A percentile compares a stretch with the other conserved stretches of the same genome.
These are phyloP conservation scores for Lantana camara DNA, from an alignment of 257 asterid genomes.

Conservation along the genomic window DNA sequence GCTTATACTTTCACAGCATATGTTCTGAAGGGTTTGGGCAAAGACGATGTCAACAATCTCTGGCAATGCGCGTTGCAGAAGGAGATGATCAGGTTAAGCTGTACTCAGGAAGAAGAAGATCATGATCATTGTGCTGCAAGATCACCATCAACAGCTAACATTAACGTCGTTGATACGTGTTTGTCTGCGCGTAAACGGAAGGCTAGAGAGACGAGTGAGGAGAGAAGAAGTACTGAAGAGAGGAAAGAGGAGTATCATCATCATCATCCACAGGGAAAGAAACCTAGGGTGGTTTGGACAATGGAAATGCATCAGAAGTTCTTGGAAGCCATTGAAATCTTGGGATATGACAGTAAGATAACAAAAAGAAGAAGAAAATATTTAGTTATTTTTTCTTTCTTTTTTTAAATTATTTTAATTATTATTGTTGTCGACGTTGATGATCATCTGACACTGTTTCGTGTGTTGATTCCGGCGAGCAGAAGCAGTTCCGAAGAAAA, in stretches of 20 bases:
- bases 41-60: constrained; percentile 34
- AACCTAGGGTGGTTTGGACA: constrained; percentile 66
- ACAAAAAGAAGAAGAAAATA: no score
- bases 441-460: neutral
- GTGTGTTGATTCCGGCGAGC: neutral
- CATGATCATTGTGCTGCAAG: neutral
- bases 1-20: constrained; percentile 43
- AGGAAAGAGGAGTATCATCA: no score
- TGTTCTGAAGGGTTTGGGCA: constrained; percentile 31
- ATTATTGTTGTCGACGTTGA: neutral
- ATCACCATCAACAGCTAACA: constrained; percentile 12
- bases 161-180: constrained; percentile 28
- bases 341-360: constrained; percentile 61
- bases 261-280: constrained; percentile 35
- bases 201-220: constrained; percentile 33
- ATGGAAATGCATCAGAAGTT: constrained; percentile 61
- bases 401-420: neutral
- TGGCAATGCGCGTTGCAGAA: constrained; percentile 43
- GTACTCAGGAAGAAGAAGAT: constrained; percentile 16
- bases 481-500: constrained; percentile 78
- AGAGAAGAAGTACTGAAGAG: constrained; percentile 33
- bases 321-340: constrained; percentile 54
- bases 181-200: constrained; percentile 25
- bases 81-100: constrained; percentile 31
- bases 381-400: neutral